Percentiles rank a stretch among this genome's conserved stretches.
Evolutionary conservation across 768 basidiomycete species (phyloP).

Genomic region (Naematelia encephala): DNA sequence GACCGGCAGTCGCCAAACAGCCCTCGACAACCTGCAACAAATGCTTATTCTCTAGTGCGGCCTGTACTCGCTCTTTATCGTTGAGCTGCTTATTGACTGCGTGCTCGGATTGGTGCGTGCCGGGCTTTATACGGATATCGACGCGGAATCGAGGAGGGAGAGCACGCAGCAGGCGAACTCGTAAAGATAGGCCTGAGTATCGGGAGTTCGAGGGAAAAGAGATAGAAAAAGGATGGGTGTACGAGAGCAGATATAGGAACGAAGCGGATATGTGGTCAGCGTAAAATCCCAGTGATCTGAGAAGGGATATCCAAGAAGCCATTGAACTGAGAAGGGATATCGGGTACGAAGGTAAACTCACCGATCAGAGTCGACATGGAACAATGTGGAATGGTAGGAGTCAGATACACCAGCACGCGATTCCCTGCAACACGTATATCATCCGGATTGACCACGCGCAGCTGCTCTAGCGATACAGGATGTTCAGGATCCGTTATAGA

Average conservation of each 20-base stretch:
- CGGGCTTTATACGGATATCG: constrained; percentile 86
- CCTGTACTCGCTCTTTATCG: constrained; percentile 97
- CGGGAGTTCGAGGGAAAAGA: neutral
- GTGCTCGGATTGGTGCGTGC: constrained; percentile 91
- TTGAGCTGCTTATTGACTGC: constrained; percentile 98
- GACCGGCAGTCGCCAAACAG: constrained; percentile 58
- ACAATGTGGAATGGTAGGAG: constrained; percentile 95
- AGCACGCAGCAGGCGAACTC: constrained; percentile 82
- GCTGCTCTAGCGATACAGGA: constrained; percentile 83
- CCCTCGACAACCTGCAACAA: constrained; percentile 84
- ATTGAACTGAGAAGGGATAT: neutral
- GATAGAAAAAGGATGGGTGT: constrained; percentile 1
- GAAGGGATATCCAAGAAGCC: neutral
- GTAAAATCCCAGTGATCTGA: neutral
- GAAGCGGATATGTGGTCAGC: too few relatives aligned
- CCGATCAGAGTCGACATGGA: constrained; percentile 97
- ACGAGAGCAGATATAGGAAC: neutral
- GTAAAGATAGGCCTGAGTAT: constrained; percentile 81
- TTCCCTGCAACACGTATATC: constrained; percentile 66
- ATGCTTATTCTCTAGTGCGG: constrained; percentile 86
- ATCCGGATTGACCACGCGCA: constrained; percentile 86
- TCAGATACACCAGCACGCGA: constrained; percentile 81
- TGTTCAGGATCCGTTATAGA: constrained; percentile 95
- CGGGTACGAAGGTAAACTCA: constrained; percentile 50
- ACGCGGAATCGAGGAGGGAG: constrained; percentile 91